Base-by-base conservation (phyloP, 176 grass and related monocot species). In the Hsuehochloa calcarea region DNA sequence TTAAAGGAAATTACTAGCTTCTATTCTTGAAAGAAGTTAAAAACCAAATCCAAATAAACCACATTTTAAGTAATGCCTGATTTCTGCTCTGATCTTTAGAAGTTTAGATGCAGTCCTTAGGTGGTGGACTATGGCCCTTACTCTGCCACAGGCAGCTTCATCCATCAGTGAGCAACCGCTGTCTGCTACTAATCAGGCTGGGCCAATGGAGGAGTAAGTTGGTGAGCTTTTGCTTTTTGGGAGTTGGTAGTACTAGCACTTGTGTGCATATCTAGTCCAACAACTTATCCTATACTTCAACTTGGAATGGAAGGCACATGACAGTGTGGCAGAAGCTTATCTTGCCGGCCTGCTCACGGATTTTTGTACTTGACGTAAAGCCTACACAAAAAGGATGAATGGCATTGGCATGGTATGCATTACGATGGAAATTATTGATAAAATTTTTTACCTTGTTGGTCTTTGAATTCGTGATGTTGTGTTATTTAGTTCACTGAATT, bases 281-380 rank as follows among this genome's bases (percentile, higher is more conserved):
- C 58, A 64, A 62, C 67, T 27, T 55, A 43, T 78, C 38, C 45
- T 74, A 70, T 51, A 5, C 22, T 41, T 54, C 59, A 5, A 66
- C 59, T 80, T 80, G 77, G 45, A 80, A 80, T 14, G 58, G 22
- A 80, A 54, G 44, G 84, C 65, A 85, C 65, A 78, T 4, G 67
- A 72, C 84, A 6, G 72, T 37, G 52, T 6, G 5, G 27, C 29
- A 9, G 44, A 15, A 79, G 75, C 50, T 60, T 55, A 49, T 38
- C 20, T 12, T 13, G 50, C 59, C 45, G 70, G 35, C 72, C 72
- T 68, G 56, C 82, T 76, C 60, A 40, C 34, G 46, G 46, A 66
- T 49, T 35, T 23, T 25, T 65, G 5, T 22, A 16, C 31, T 68
- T 77, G 64, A 45, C 86, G 62, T 88, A 82, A 82, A 88, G 63